Conservation (phyloP, 345 rosid genomes). For the Alliaria petiolata region DNA sequence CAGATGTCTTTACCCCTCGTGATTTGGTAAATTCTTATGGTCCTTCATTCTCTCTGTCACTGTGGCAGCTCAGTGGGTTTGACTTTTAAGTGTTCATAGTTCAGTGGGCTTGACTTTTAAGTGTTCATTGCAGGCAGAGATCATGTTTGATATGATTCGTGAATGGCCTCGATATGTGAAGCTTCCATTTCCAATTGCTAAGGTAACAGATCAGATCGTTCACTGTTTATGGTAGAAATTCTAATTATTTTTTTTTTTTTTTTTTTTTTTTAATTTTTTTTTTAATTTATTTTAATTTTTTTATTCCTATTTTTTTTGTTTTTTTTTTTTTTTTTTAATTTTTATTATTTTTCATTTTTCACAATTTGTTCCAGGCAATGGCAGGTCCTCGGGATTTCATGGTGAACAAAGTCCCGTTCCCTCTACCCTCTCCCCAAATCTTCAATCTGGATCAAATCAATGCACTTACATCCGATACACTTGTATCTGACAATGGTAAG, state of each 20-base stretch:
- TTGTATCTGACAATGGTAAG: constrained; percentile 90
- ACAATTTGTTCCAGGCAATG: constrained; percentile 55
- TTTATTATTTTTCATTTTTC: too few species aligned
- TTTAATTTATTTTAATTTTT: too few species aligned
- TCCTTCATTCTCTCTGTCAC: constrained; percentile 13
- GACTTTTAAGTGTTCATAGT: too few species aligned
- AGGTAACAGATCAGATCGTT: constrained; percentile 47
- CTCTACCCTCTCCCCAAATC: constrained; percentile 78
- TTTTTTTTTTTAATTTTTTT: too few species aligned
- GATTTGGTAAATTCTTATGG: constrained; percentile 67
- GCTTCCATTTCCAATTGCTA: constrained; percentile 85
- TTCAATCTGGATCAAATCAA: constrained; percentile 88
- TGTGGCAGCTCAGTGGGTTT: neutral
- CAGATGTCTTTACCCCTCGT: constrained; percentile 67
- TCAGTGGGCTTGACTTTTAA: neutral
- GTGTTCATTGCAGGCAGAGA: constrained; percentile 66
- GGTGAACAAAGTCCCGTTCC: constrained; percentile 85
- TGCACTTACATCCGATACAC: constrained; percentile 54
- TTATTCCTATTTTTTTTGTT: too few species aligned
- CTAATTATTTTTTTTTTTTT: neutral
- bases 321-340: too few species aligned
- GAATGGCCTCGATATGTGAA: constrained; percentile 92
- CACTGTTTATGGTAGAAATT: constrained; percentile 4
- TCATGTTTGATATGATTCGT: constrained; percentile 85
- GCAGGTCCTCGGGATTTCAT: constrained; percentile 74